Evolutionary conservation across 2,329 filamentous ascomycete species (phyloP).

Genomic region (Microascus cirrosus): DNA sequence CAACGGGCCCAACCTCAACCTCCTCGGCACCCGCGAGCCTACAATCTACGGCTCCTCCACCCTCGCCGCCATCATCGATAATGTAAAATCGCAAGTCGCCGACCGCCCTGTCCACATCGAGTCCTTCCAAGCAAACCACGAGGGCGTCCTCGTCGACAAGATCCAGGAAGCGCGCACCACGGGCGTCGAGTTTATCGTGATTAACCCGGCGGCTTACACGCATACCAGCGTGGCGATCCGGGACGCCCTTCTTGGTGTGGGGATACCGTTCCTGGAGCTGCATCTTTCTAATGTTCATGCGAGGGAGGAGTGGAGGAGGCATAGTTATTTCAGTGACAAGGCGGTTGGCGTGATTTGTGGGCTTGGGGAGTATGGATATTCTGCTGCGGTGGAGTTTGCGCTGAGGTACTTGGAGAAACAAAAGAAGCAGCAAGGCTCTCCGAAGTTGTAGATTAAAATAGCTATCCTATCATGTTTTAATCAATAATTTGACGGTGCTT

Average conservation of each 20-base stretch:
- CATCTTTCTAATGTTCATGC: slow-evolving; percentile 67
- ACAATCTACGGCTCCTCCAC: slow-evolving; percentile 62
- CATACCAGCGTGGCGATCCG: slow-evolving; percentile 67
- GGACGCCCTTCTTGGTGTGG: slow-evolving; percentile 60
- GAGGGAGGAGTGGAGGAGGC: slow-evolving; percentile 55
- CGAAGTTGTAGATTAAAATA: background rate
- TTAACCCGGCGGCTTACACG: slow-evolving; percentile 66
- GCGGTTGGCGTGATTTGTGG: slow-evolving; percentile 64
- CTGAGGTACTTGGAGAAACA: background rate
- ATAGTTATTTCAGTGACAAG: slow-evolving; percentile 67
- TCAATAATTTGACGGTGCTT: no score
- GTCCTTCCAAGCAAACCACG: slow-evolving; percentile 66
- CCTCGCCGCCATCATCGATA: slow-evolving; percentile 46
- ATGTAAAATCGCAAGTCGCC: slow-evolving; percentile 36
- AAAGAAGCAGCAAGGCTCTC: background rate
- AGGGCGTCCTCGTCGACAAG: slow-evolving; percentile 62
- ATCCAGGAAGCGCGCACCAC: slow-evolving; percentile 53
- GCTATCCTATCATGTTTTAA: no score
- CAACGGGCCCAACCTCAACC: slow-evolving; percentile 77
- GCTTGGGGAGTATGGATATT: slow-evolving; percentile 51
- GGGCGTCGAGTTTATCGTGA: slow-evolving; percentile 52
- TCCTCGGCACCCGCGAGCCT: slow-evolving; percentile 65
- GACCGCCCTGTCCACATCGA: slow-evolving; percentile 36
- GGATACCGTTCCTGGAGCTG: slow-evolving; percentile 66
- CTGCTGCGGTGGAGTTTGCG: slow-evolving; percentile 44